Conservation (phyloP, 306 rosid species). For the Rubus idaeus region DNA sequence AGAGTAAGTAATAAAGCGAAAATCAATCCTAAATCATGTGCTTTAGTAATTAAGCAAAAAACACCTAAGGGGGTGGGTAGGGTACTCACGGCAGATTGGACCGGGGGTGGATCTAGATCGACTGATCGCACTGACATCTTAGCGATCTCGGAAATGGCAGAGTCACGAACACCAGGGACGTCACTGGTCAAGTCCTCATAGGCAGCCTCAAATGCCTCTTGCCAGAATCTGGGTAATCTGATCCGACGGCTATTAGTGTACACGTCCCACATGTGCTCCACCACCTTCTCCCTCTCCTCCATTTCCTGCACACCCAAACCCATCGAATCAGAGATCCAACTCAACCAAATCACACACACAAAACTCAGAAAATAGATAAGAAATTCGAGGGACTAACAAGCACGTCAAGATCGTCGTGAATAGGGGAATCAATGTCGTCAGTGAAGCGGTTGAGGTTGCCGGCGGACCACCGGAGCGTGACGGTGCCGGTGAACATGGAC, state of each 20-base stretch:
- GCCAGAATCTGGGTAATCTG: constrained; percentile 92
- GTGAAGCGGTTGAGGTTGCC: constrained; percentile 74
- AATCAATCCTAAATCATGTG: too few relatives aligned
- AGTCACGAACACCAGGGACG: constrained; percentile 68
- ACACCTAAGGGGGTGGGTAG: constrained; percentile 1
- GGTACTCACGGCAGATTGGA: constrained; percentile 72
- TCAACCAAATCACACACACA: background rate
- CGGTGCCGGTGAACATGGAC: constrained; percentile 98
- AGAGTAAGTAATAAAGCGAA: background rate
- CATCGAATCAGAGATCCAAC: constrained; percentile 28
- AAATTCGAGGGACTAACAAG: constrained; percentile 50
- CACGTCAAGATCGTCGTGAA: constrained; percentile 89
- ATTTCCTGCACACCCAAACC: constrained; percentile 55
- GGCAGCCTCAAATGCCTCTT: constrained; percentile 93
- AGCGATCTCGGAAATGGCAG: constrained; percentile 82
- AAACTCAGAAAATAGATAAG: too few relatives aligned
- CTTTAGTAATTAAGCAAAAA: background rate
- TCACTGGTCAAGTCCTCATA: constrained; percentile 89
- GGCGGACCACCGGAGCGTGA: constrained; percentile 91
- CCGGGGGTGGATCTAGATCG: constrained; percentile 69
- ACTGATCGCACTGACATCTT: constrained; percentile 88
- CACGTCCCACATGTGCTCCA: constrained; percentile 97
- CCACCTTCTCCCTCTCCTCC: constrained; percentile 99
- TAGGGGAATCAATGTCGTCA: constrained; percentile 54
- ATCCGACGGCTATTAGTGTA: constrained; percentile 91